Conservation (phyloP, 345 rosid genomes). For the Bretschneidera sinensis region DNA sequence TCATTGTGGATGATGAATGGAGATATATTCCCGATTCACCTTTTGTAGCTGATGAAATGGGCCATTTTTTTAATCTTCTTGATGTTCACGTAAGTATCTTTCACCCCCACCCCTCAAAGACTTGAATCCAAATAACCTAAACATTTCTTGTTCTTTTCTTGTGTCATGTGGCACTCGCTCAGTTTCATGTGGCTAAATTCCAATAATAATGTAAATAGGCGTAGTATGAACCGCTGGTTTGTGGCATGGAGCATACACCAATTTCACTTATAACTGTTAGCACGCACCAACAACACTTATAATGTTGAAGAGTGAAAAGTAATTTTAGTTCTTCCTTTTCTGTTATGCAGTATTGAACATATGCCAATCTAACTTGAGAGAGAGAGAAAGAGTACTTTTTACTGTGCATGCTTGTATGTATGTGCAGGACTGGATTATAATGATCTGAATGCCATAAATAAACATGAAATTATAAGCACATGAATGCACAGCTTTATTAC, state of each 20-base stretch:
- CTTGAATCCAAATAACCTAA: neutral
- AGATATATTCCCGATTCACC: slow-evolving; percentile 84
- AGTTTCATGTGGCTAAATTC: neutral
- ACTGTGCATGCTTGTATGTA: neutral
- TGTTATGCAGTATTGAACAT: neutral
- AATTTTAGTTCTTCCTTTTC: no score
- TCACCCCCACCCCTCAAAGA: slow-evolving; percentile 2
- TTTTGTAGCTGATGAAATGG: slow-evolving; percentile 58
- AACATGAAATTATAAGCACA: neutral
- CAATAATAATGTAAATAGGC: neutral
- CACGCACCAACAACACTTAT: neutral
- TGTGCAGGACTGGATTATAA: no score
- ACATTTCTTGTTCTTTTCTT: neutral
- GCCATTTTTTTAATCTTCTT: slow-evolving; percentile 68
- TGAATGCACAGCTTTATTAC: neutral
- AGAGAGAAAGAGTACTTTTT: no score
- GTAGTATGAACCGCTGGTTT: neutral
- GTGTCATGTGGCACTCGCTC: neutral
- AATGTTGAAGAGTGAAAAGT: neutral
- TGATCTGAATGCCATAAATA: neutral
- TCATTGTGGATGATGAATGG: slow-evolving; percentile 81
- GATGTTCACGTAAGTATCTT: slow-evolving; percentile 67
- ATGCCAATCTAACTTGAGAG: neutral
- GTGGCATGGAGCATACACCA: neutral
- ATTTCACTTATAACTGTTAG: neutral